These are phyloP conservation scores for Pyricularia pennisetigena DNA, from an alignment of 2,329 filamentous ascomycete species.

Conservation along the genomic window DNA sequence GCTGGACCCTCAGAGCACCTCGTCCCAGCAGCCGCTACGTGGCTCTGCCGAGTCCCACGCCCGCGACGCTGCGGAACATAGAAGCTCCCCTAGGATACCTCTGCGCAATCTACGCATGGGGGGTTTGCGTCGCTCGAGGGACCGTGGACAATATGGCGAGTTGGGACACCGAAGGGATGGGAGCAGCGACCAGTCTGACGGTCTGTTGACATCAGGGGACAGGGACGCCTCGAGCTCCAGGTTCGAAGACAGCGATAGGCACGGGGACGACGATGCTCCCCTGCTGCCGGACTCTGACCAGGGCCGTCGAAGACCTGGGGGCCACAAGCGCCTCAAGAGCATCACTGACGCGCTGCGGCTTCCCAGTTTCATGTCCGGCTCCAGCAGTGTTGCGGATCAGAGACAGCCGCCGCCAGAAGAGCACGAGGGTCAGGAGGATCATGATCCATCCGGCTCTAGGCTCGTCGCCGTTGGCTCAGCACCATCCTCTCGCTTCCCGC, in stretches of 20 bases:
- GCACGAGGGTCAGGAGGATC: slow-evolving; percentile 38
- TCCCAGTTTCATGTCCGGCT: slow-evolving; percentile 54
- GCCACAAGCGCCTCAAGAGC: slow-evolving; percentile 29
- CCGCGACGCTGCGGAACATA: slow-evolving; percentile 31
- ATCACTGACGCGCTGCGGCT: slow-evolving; percentile 46
- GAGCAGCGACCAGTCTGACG: slow-evolving; percentile 55
- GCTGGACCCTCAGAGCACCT: slow-evolving; percentile 51
- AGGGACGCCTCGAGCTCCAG: slow-evolving; percentile 15
- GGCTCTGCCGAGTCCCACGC: slow-evolving; percentile 29
- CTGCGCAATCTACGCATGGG: slow-evolving; percentile 62
- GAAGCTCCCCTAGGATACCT: slow-evolving; percentile 50
- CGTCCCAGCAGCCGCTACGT: slow-evolving; percentile 21
- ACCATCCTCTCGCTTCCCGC: slow-evolving; percentile 70
- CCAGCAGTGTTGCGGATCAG: slow-evolving; percentile 19
- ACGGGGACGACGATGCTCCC: slow-evolving; percentile 62
- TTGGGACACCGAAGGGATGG: slow-evolving; percentile 46
- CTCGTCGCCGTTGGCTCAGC: slow-evolving; percentile 64
- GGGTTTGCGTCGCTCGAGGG: slow-evolving; percentile 45
- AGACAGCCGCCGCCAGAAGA: slow-evolving; percentile 25
- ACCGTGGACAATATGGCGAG: slow-evolving; percentile 49
- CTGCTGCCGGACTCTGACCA: slow-evolving; percentile 42
- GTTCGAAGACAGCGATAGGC: slow-evolving; percentile 2
- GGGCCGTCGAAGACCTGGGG: slow-evolving; percentile 23
- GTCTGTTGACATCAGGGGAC: slow-evolving; percentile 38
- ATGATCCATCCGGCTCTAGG: slow-evolving; percentile 62